Conservation (phyloP, 2,329 filamentous ascomycete species). For the Fusarium praegraminearum region DNA sequence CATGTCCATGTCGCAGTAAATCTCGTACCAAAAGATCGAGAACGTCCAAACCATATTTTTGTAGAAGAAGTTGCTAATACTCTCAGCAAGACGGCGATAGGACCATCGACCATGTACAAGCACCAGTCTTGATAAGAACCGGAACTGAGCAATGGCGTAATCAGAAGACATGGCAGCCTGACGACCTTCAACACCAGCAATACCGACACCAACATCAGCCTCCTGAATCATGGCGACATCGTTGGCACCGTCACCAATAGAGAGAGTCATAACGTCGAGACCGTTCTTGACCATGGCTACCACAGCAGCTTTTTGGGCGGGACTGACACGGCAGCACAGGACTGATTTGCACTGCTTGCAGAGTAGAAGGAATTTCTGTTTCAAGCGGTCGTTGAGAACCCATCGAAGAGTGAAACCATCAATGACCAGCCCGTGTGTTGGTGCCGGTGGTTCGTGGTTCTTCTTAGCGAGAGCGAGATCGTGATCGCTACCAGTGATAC, state of each 20-base stretch:
- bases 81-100: constrained; percentile 92
- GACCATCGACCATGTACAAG: constrained; percentile 95
- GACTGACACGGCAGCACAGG: constrained; percentile 96
- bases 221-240: constrained; percentile 99
- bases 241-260: constrained; percentile 93
- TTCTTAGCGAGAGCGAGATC: constrained; percentile 83
- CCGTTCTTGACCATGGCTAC: constrained; percentile 95
- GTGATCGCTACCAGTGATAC: constrained; percentile 84
- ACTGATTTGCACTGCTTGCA: constrained; percentile 98
- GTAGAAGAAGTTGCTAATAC: constrained; percentile 99
- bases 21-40: constrained; percentile 96
- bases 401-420: constrained; percentile 94
- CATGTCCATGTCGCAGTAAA: constrained; percentile 95
- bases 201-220: constrained; percentile 95
- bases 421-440: constrained; percentile 93
- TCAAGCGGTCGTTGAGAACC: constrained; percentile 83
- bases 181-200: constrained; percentile 90
- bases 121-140: constrained; percentile 85
- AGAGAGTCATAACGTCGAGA: constrained; percentile 94
- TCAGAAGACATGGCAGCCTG: constrained; percentile 97
- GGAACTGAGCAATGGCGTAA: constrained; percentile 94
- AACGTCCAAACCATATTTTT: constrained; percentile 99
- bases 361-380: constrained; percentile 92
- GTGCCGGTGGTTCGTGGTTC: constrained; percentile 85
- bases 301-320: constrained; percentile 96